These are phyloP conservation scores for Rosa hybrid DNA, from an alignment of 331 rosid species.

Conservation along the genomic window DNA sequence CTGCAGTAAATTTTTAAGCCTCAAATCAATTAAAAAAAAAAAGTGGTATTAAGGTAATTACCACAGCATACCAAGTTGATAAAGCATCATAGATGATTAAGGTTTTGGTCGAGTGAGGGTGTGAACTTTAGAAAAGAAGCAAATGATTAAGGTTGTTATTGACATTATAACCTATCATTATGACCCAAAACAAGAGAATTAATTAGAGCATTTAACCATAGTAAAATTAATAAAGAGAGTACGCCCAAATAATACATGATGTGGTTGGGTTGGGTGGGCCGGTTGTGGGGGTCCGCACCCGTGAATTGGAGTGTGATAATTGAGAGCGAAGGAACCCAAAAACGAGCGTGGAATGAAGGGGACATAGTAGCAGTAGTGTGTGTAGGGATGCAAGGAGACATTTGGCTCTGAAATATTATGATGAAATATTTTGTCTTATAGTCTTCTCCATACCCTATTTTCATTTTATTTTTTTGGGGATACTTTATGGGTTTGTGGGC, in stretches of 20 bases:
- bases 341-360: constrained; percentile 50
- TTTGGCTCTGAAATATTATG: constrained; percentile 29
- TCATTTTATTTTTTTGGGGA: not conserved
- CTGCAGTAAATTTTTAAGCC: too few species aligned
- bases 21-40: too few species aligned
- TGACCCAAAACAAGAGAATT: not conserved
- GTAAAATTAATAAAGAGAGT: not conserved
- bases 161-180: not conserved
- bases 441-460: too few species aligned
- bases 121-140: constrained; percentile 26
- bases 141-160: constrained; percentile 40
- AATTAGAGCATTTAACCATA: constrained; percentile 2
- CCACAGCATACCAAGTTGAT: not conserved
- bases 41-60: not conserved
- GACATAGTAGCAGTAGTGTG: constrained; percentile 33
- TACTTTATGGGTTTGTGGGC: constrained; percentile 20
- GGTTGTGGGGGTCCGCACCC: constrained; percentile 19
- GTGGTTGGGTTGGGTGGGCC: not conserved
- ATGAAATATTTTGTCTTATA: constrained; percentile 33
- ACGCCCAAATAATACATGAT: not conserved
- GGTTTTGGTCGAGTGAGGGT: constrained; percentile 8
- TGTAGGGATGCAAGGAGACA: constrained; percentile 53
- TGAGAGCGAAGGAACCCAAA: constrained; percentile 19
- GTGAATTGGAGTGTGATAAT: constrained; percentile 14
- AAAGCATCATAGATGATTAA: too few species aligned